Conservation (phyloP, 2,329 filamentous ascomycete genomes). For the Ceratocystiopsis minuta region DNA sequence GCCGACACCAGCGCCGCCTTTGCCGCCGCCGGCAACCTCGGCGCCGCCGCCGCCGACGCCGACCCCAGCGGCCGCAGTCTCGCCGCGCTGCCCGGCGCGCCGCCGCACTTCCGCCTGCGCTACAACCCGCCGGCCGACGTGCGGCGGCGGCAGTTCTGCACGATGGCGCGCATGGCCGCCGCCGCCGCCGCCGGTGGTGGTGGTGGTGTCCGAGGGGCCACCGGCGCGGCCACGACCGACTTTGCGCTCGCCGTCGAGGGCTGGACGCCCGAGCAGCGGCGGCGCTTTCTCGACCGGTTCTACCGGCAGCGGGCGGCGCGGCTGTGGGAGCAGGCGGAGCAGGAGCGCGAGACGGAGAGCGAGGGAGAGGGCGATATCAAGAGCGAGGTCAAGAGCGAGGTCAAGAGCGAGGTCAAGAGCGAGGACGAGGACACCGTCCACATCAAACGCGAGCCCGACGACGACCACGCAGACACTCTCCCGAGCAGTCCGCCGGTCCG, state of each 20-base stretch:
- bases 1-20: constrained; percentile 24
- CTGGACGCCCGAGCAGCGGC: constrained; percentile 70
- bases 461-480: too few species aligned
- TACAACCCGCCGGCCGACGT: constrained; percentile 64
- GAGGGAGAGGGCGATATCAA: constrained; percentile 3
- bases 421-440: too few species aligned
- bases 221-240: too few species aligned
- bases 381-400: too few species aligned
- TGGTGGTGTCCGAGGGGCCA: too few species aligned
- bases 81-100: too few species aligned
- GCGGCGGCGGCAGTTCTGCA: constrained; percentile 68
- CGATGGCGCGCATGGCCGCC: constrained; percentile 66
- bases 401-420: too few species aligned
- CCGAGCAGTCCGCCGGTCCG: too few species aligned
- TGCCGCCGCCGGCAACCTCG: neutral
- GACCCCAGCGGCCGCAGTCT: constrained; percentile 12
- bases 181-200: too few species aligned
- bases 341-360: constrained; percentile 4
- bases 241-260: constrained; percentile 83
- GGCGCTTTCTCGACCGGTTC: constrained; percentile 62
- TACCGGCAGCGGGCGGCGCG: constrained; percentile 49
- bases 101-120: constrained; percentile 14
- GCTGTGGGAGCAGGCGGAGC: constrained; percentile 14
- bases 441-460: too few species aligned
- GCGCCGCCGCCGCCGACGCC: neutral